A percentile compares a stretch with the other conserved stretches of the same genome.
These are phyloP conservation scores for Fraxinus paxiana DNA, from an alignment of 305 asterid species.

Conservation along the genomic window DNA sequence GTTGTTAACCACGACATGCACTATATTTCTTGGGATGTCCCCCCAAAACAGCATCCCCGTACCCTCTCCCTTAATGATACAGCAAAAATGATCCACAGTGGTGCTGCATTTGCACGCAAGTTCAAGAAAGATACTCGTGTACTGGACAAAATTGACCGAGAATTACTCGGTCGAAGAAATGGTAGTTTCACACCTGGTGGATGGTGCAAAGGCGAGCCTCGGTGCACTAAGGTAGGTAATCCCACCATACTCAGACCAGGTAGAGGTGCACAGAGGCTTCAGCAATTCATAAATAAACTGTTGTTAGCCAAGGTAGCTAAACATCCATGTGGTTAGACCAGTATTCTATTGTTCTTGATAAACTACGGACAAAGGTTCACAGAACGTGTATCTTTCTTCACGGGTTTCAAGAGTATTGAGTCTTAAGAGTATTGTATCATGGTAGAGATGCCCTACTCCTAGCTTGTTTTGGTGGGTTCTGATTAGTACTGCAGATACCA, in stretches of 20 bases:
- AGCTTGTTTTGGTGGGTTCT: constrained; percentile 19
- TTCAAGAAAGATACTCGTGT: constrained; percentile 54
- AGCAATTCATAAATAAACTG: constrained; percentile 47
- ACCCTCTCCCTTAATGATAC: constrained; percentile 64
- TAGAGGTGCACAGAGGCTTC: constrained; percentile 65
- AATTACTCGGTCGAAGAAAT: constrained; percentile 49
- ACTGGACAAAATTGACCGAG: constrained; percentile 60
- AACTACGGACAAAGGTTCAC: constrained; percentile 11
- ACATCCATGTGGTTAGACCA: constrained; percentile 56
- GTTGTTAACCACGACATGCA: constrained; percentile 93
- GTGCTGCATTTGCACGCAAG: constrained; percentile 87
- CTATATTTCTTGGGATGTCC: constrained; percentile 78
- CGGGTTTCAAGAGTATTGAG: constrained; percentile 21
- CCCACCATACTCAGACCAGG: constrained; percentile 56
- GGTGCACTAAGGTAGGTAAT: constrained; percentile 63
- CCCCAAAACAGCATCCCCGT: constrained; percentile 88
- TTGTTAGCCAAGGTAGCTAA: constrained; percentile 31
- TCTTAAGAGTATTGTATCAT: constrained; percentile 21
- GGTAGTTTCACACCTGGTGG: constrained; percentile 87
- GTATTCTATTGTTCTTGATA: constrained; percentile 22
- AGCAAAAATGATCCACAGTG: constrained; percentile 51
- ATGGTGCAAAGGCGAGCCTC: constrained; percentile 73
- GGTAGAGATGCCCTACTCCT: background rate
- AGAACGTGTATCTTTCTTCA: constrained; percentile 18
- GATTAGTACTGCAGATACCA: background rate